phyloP scores from a whole-genome alignment of 2,329 filamentous ascomycete genomes.

The Arthrobotrys entomopaga region DNA sequence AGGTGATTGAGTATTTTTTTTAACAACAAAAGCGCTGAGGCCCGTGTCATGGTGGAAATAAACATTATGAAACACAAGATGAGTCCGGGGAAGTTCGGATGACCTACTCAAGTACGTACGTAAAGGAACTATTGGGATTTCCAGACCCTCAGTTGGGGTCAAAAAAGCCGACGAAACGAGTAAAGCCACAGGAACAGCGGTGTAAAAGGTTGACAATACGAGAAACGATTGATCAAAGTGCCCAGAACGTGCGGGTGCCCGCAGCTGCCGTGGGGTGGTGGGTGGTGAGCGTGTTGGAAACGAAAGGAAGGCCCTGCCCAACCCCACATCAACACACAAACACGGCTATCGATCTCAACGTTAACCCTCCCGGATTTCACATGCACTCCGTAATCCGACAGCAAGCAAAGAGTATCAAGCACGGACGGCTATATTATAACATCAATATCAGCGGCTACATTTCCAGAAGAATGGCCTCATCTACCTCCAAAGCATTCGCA shows the following conservation, averaged over 20 bases:
- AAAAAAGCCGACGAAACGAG: too few species aligned
- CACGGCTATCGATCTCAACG: too few species aligned
- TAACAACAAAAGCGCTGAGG: background rate
- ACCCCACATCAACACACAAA: conserved; percentile 39
- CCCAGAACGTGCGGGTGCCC: too few species aligned
- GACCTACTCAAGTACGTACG: too few species aligned
- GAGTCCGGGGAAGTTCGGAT: background rate
- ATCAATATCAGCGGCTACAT: background rate
- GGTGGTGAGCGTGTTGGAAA: too few species aligned
- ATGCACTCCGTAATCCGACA: conserved; percentile 5
- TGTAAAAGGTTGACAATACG: too few species aligned
- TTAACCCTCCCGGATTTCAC: conserved; percentile 11
- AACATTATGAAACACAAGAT: conserved; percentile 8
- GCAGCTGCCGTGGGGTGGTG: background rate
- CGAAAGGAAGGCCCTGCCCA: conserved; percentile 4
- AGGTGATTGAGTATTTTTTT: too few species aligned
- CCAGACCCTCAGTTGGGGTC: conserved; percentile 5
- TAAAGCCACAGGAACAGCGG: background rate
- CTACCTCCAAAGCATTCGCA: conserved; percentile 58
- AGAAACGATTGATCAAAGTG: background rate
- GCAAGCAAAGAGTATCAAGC: background rate
- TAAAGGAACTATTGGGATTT: background rate
- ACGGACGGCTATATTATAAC: conserved; percentile 4
- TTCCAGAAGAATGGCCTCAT: conserved; percentile 47
- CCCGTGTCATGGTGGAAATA: conserved; percentile 5